phyloP scores from a whole-genome alignment of 495 filamentous ascomycete species.

The Neurospora sp. region DNA sequence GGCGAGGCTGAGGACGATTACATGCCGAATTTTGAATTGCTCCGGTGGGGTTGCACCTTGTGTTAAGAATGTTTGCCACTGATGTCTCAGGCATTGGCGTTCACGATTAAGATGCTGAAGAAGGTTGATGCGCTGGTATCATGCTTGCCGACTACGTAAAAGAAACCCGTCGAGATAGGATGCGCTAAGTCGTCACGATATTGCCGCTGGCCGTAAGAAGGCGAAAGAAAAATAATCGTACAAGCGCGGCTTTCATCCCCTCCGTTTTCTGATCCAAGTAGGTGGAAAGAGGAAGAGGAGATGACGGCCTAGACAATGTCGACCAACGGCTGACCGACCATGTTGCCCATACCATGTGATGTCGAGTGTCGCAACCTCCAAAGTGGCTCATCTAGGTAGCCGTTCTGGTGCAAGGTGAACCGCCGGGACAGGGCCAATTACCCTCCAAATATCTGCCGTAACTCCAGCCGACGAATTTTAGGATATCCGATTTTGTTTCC shows the following conservation, averaged over 20 bases:
- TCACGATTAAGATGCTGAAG: slow-evolving; percentile 18
- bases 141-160: slow-evolving; percentile 28
- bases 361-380: slow-evolving; percentile 25
- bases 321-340: slow-evolving; percentile 24
- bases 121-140: slow-evolving; percentile 21
- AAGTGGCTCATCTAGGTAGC: slow-evolving; percentile 21
- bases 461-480: slow-evolving; percentile 31
- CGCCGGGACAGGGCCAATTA: slow-evolving; percentile 24
- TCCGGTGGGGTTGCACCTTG: slow-evolving; percentile 1
- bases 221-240: slow-evolving; percentile 27
- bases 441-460: slow-evolving; percentile 26
- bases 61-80: slow-evolving; percentile 6
- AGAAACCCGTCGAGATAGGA: slow-evolving; percentile 16
- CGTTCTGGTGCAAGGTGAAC: slow-evolving; percentile 15
- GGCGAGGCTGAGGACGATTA: slow-evolving; percentile 8
- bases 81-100: slow-evolving; percentile 11
- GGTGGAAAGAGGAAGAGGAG: slow-evolving; percentile 11
- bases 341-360: slow-evolving; percentile 16
- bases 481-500: slow-evolving; percentile 30
- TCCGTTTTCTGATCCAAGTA: slow-evolving; percentile 23
- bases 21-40: slow-evolving; percentile 2
- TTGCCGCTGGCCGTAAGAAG: slow-evolving; percentile 23
- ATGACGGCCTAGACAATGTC: slow-evolving; percentile 19
- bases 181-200: slow-evolving; percentile 24
- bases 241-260: slow-evolving; percentile 24